Conservation (phyloP, 495 filamentous ascomycete species). For the Aspergillus asperescens region DNA sequence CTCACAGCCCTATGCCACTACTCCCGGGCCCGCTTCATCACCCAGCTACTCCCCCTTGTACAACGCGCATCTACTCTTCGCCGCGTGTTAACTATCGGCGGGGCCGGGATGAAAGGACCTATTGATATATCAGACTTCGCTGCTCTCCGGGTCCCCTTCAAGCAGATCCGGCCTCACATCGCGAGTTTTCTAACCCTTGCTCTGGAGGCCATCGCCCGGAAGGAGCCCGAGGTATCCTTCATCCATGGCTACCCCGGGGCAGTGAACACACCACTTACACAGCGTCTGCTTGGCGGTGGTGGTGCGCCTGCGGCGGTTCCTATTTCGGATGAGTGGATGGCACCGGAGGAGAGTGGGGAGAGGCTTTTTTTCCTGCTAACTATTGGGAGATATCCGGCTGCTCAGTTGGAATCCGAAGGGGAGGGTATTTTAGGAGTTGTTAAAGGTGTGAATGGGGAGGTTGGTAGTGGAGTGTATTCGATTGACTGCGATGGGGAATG, state of each 20-base stretch:
- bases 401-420: conserved; percentile 35
- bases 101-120: conserved; percentile 47
- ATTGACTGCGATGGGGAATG: conserved; percentile 40
- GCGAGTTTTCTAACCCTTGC: conserved; percentile 45
- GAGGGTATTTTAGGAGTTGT: conserved; percentile 34
- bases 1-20: conserved; percentile 52
- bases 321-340: conserved; percentile 22
- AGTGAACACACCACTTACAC: conserved; percentile 38
- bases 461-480: conserved; percentile 49
- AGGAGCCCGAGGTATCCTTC: conserved; percentile 49
- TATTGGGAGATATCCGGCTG: conserved; percentile 21
- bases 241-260: conserved; percentile 51
- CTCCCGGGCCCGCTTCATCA: conserved; percentile 54
- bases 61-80: conserved; percentile 36
- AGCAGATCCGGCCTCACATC: conserved; percentile 29
- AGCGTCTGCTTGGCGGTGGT: neutral
- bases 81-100: conserved; percentile 53
- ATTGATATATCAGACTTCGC: conserved; percentile 44
- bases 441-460: conserved; percentile 35
- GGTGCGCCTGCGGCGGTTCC: conserved; percentile 17
- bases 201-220: conserved; percentile 41
- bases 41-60: conserved; percentile 57
- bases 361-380: conserved; percentile 48
- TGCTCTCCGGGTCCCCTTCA: conserved; percentile 14
- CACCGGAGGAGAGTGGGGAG: conserved; percentile 45